Evolutionary conservation across 352 stramenopile species (phyloP).

Genomic region (Thraustotheca clavata): DNA sequence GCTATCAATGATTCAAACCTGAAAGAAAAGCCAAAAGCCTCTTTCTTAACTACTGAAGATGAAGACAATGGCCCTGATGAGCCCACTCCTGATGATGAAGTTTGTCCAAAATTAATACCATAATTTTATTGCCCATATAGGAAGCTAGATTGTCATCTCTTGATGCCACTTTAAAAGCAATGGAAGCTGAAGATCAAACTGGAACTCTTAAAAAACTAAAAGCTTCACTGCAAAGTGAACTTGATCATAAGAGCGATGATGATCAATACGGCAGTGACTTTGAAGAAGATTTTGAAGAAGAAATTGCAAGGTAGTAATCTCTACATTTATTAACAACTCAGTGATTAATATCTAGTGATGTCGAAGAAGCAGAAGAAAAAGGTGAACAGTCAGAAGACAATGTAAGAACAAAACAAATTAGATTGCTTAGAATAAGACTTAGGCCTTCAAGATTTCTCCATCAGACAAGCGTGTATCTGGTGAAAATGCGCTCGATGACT

Average conservation of each 20-base stretch:
- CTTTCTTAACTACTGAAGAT: constrained; percentile 20
- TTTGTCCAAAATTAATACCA: neutral
- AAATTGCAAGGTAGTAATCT: constrained; percentile 48
- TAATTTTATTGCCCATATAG: too few species aligned
- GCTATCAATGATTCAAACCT: neutral
- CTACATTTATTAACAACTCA: neutral
- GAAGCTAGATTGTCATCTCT: constrained; percentile 48
- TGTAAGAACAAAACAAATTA: neutral
- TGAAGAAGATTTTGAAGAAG: constrained; percentile 56
- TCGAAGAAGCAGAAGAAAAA: constrained; percentile 48
- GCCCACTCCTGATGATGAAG: too few species aligned
- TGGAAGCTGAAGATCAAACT: constrained; percentile 77
- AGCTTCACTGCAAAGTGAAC: constrained; percentile 44
- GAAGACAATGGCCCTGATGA: too few species aligned
- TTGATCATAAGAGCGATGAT: constrained; percentile 33
- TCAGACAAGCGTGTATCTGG: constrained; percentile 40
- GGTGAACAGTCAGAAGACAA: neutral
- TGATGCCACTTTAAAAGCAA: constrained; percentile 71
- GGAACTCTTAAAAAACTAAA: constrained; percentile 72
- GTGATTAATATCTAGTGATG: constrained; percentile 28
- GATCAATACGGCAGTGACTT: constrained; percentile 77
- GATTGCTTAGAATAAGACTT: neutral
- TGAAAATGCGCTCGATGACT: constrained; percentile 67
- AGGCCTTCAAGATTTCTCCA: neutral
- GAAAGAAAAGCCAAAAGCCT: constrained; percentile 17